phyloP scores from a whole-genome alignment of 177 flowering plant species.

The Telopea speciosissima region DNA sequence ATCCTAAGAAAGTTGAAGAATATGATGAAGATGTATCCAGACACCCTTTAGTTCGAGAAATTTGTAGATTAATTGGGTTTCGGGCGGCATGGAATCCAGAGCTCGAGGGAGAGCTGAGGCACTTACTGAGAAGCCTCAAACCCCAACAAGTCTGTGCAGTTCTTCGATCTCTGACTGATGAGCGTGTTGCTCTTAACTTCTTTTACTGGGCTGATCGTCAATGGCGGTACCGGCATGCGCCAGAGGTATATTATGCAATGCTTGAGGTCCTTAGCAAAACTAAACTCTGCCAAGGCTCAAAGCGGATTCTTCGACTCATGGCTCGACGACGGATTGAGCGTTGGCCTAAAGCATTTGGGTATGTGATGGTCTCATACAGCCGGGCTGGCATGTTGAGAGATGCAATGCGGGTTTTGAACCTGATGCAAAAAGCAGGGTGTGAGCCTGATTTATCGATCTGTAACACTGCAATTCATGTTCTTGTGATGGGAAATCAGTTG shows the following conservation, averaged over 20 bases:
- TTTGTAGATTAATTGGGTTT: conserved; percentile 50
- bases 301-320: conserved; percentile 71
- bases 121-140: conserved; percentile 62
- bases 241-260: conserved; percentile 63
- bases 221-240: conserved; percentile 77
- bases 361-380: conserved; percentile 80
- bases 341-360: conserved; percentile 55
- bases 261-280: conserved; percentile 78
- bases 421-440: conserved; percentile 79
- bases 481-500: conserved; percentile 59
- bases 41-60: conserved; percentile 73
- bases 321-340: conserved; percentile 50
- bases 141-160: conserved; percentile 72
- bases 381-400: conserved; percentile 69
- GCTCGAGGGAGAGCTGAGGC: conserved; percentile 56
- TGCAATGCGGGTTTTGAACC: conserved; percentile 56
- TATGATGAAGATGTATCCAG: conserved; percentile 43
- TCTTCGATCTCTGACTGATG: conserved; percentile 52
- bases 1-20: conserved; percentile 19
- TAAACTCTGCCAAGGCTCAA: conserved; percentile 74
- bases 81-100: conserved; percentile 60
- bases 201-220: conserved; percentile 91
- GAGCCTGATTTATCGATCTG: conserved; percentile 60
- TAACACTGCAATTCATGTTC: conserved; percentile 68
- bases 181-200: conserved; percentile 64